These are phyloP conservation scores for Phoenix dactylifera DNA, from an alignment of 176 grass and related monocot genomes.

Conservation along the genomic window DNA sequence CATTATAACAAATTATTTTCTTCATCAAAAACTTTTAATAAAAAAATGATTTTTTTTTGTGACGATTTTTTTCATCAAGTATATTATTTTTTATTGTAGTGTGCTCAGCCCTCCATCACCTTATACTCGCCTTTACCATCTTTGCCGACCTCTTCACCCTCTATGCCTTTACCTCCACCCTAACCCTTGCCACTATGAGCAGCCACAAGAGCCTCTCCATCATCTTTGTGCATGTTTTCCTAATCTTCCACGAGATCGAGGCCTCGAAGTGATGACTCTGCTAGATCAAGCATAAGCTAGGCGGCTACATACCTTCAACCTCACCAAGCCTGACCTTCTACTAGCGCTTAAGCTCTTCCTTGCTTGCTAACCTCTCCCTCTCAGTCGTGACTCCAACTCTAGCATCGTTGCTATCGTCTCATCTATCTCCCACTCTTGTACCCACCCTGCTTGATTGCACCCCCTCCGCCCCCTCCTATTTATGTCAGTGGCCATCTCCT, in stretches of 20 bases:
- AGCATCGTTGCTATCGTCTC: conserved; percentile 79
- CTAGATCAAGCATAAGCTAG: conserved; percentile 27
- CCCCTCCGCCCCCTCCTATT: no score
- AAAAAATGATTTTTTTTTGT: no score
- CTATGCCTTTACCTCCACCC: conserved; percentile 51
- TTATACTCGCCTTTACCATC: conserved; percentile 68
- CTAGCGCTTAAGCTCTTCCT: conserved; percentile 55
- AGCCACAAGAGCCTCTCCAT: neutral
- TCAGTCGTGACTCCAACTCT: conserved; percentile 65
- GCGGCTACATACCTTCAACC: conserved; percentile 22
- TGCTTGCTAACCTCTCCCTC: conserved; percentile 53
- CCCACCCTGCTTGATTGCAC: conserved; percentile 25
- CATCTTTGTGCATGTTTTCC: conserved; percentile 54
- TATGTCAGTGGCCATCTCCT: no score
- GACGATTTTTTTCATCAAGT: no score
- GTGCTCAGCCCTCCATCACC: conserved; percentile 35
- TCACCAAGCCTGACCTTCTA: conserved; percentile 12
- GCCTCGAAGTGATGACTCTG: conserved; percentile 28
- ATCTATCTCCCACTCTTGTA: conserved; percentile 52
- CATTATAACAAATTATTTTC: no score
- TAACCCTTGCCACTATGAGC: neutral
- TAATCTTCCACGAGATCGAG: conserved; percentile 77
- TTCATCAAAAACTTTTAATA: no score
- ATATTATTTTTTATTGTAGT: no score
- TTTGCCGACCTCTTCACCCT: conserved; percentile 71